Base-by-base conservation (phyloP, 441 rosid species). In the Erodium chrysanthum region DNA sequence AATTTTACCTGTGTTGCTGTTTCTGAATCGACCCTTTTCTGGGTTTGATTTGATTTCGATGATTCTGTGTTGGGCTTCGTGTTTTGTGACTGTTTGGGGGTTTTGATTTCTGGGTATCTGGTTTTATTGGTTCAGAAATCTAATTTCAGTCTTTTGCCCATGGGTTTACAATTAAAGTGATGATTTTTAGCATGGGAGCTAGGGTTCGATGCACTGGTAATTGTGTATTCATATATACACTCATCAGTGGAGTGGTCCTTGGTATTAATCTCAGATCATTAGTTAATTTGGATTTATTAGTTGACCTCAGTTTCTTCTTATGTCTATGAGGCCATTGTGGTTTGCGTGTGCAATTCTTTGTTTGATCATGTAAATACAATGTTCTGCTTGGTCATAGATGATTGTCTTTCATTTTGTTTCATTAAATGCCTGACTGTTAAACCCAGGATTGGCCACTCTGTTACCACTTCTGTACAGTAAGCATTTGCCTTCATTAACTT, bases 1-100 rank as follows among this genome's bases (percentile, higher is more conserved):
- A 72, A 42, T 27, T 10, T 31, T 64, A 50, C 27, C 33, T 68
- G 73, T 40, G 66, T 73, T 15, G 73, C 11, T 68, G 25, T 56
- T 52, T 15, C 15, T 5, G 59, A 68, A 12, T 44, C 42, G 64
- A 23, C 54, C 62, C 20, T 17, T 59, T 21, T 66, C 21, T 68
- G 50, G 54, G 44, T 37, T 76, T 68, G 64, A 5, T 8, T 66
- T 20, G 59, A 6, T 52, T 52, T 29, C 33, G 33, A 4, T 29
- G 33, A 29, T 29, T 29, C 33, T 3, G 33, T 29, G 5, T 3
- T 0, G 33, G 33, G 5, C 33, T 29, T 29, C 33, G 33, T 29
- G 33, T 29, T 29, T 29, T 6, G 33, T 29, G 33, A 1, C 5
- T 29, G 20, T 52, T 52, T 17, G 20, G 17, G 59, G 59, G 2